These are phyloP conservation scores for Canavalia gladiata DNA, from an alignment of 306 rosid genomes.

Conservation along the genomic window DNA sequence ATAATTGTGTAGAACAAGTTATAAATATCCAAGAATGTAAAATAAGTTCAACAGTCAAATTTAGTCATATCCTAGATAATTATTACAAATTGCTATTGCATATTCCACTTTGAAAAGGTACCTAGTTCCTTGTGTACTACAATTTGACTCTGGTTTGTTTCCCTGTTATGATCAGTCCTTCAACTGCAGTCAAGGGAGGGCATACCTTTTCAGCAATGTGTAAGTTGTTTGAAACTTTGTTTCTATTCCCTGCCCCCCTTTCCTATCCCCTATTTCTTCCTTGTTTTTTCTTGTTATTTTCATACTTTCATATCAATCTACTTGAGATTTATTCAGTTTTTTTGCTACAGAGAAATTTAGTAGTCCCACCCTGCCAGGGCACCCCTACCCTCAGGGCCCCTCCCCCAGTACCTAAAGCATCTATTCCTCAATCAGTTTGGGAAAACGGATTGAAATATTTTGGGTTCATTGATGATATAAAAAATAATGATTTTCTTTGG, in stretches of 20 bases:
- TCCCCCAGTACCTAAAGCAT: constrained; percentile 4
- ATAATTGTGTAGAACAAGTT: not conserved
- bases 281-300: not conserved
- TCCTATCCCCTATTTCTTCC: not conserved
- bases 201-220: constrained; percentile 87
- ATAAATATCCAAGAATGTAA: constrained; percentile 10
- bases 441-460: constrained; percentile 17
- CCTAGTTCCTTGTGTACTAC: not conserved
- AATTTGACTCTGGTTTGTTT: constrained; percentile 55
- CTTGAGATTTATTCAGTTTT: constrained; percentile 13
- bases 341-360: constrained; percentile 21
- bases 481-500: constrained; percentile 26
- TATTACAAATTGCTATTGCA: constrained; percentile 17
- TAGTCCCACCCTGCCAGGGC: not conserved
- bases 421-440: constrained; percentile 7
- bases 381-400: not conserved
- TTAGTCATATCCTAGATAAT: constrained; percentile 24
- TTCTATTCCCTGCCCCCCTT: not conserved
- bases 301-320: not conserved
- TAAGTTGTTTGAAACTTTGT: constrained; percentile 58
- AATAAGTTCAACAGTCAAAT: constrained; percentile 24
- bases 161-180: constrained; percentile 65
- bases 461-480: constrained; percentile 2
- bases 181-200: constrained; percentile 82
- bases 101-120: constrained; percentile 3